Evolutionary conservation across 1,284 basidiomycete genomes (phyloP).

Genomic region (Cryptococcus sp.): DNA sequence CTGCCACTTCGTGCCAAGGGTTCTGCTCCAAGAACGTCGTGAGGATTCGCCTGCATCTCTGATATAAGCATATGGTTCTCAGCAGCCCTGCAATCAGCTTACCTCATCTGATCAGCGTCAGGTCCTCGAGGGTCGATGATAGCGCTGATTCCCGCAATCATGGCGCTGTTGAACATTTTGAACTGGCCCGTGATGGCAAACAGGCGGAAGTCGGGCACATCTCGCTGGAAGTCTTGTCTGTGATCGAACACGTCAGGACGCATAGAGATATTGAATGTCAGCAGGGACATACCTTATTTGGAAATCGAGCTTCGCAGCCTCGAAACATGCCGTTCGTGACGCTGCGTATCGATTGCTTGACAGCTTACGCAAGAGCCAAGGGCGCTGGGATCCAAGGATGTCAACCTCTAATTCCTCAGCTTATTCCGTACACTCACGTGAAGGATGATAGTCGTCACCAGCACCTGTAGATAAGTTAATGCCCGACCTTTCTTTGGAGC

Average conservation of each 20-base stretch:
- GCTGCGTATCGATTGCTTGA: constrained; percentile 46
- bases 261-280: not conserved
- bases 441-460: constrained; percentile 52
- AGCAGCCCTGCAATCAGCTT: not conserved
- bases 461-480: constrained; percentile 13
- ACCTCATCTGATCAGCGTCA: constrained; percentile 49
- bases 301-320: constrained; percentile 51
- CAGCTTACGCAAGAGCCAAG: constrained; percentile 48
- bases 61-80: not conserved
- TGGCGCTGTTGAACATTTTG: constrained; percentile 52
- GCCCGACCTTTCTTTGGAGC: too few relatives aligned
- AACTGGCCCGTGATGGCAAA: constrained; percentile 43
- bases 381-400: constrained; percentile 27
- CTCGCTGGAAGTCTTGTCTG: constrained; percentile 43
- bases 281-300: constrained; percentile 32
- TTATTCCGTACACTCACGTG: constrained; percentile 34
- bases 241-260: not conserved
- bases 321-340: constrained; percentile 49
- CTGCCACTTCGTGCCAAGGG: constrained; percentile 42
- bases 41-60: constrained; percentile 35
- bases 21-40: constrained; percentile 51
- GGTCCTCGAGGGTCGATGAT: constrained; percentile 52
- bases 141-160: constrained; percentile 54
- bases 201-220: constrained; percentile 39
- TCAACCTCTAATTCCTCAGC: too few relatives aligned